A percentile compares a stretch with the other conserved stretches of the same genome.
These are phyloP conservation scores for Isatis tinctoria DNA, from an alignment of 345 rosid genomes.

Conservation along the genomic window DNA sequence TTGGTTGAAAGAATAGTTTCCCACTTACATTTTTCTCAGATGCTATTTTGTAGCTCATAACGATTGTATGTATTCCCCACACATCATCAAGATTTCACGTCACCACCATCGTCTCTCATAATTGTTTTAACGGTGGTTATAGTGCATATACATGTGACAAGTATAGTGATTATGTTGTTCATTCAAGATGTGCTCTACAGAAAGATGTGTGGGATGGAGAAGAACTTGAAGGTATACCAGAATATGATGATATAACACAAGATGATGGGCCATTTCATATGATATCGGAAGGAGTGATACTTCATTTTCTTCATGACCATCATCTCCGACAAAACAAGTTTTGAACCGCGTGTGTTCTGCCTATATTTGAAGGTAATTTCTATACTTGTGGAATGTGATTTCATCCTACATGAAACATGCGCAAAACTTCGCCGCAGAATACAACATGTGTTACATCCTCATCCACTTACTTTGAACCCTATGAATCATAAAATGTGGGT, in stretches of 20 bases:
- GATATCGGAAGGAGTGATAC: not conserved
- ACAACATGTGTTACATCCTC: too few relatives aligned
- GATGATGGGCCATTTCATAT: not conserved
- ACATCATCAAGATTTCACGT: too few relatives aligned
- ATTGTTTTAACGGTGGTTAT: too few relatives aligned
- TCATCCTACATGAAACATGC: too few relatives aligned
- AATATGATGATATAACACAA: not conserved
- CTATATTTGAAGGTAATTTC: not conserved
- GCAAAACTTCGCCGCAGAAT: too few relatives aligned
- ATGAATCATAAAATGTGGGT: too few relatives aligned
- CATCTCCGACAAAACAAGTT: not conserved
- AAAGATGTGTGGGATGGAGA: conserved; percentile 7
- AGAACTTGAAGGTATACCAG: not conserved
- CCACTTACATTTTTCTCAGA: too few relatives aligned
- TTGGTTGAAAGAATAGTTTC: too few relatives aligned
- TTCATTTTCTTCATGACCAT: not conserved
- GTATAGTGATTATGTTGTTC: conserved; percentile 4
- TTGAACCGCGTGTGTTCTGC: not conserved
- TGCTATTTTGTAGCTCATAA: too few relatives aligned
- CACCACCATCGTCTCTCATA: too few relatives aligned
- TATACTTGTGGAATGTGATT: not conserved
- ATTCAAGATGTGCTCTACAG: conserved; percentile 3
- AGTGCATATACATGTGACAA: not conserved
- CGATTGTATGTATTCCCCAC: too few relatives aligned
- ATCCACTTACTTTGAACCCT: not conserved